These are phyloP conservation scores for Eucalyptus regnans DNA, from an alignment of 345 rosid genomes.

Conservation along the genomic window DNA sequence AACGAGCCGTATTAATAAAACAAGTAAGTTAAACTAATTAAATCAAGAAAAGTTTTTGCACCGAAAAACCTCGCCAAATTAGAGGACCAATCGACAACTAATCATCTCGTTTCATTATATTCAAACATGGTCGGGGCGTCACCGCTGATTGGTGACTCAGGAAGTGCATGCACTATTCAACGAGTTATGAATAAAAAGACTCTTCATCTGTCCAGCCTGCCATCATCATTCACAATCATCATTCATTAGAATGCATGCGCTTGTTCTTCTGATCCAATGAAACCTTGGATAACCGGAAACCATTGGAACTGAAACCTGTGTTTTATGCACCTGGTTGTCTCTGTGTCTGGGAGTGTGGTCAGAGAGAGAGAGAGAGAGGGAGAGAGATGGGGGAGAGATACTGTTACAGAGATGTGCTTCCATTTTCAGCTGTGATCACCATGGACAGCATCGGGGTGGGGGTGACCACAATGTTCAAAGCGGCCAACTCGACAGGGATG, in stretches of 20 bases:
- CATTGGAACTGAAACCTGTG: background rate
- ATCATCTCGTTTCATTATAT: background rate
- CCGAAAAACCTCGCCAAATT: background rate
- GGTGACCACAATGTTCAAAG: background rate
- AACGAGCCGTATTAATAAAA: background rate
- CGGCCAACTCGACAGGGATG: background rate
- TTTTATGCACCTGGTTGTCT: background rate
- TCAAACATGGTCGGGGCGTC: background rate
- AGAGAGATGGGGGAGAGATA: background rate
- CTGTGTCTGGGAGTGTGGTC: background rate
- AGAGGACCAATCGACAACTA: background rate
- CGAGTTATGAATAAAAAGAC: background rate
- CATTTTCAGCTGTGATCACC: background rate
- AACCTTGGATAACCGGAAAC: background rate
- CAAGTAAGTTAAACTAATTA: background rate
- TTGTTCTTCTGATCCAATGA: background rate
- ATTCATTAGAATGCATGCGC: background rate
- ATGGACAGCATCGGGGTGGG: background rate
- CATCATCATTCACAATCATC: background rate
- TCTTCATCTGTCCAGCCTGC: background rate
- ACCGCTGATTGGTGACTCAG: background rate
- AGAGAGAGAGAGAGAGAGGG: background rate
- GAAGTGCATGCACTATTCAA: background rate
- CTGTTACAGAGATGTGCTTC: background rate
- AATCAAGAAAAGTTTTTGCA: background rate